Evolutionary conservation across 2,329 filamentous ascomycete species (phyloP).

Genomic region (Paramyrothecium sp.): DNA sequence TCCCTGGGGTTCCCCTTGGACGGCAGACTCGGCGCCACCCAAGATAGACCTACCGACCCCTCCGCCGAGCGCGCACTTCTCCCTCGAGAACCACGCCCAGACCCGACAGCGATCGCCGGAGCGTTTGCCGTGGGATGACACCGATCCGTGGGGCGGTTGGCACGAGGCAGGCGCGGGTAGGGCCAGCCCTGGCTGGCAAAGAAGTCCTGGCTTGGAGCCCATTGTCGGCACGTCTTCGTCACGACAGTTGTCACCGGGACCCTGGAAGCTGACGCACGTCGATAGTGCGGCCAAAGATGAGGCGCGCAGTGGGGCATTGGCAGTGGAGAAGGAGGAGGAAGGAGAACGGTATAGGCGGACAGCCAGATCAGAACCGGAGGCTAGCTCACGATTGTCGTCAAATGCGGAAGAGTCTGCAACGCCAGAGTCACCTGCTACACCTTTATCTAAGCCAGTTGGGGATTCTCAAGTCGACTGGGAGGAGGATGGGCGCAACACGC

Average conservation of each 20-base stretch:
- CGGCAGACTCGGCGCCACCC: constrained; percentile 33
- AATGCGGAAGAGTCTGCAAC: too few species aligned
- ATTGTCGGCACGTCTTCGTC: constrained; percentile 13
- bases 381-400: constrained; percentile 12
- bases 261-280: constrained; percentile 12
- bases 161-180: constrained; percentile 22
- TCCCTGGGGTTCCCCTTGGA: constrained; percentile 63
- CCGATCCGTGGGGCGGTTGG: constrained; percentile 35
- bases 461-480: too few species aligned
- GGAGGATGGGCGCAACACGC: constrained; percentile 14
- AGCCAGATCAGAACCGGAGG: constrained; percentile 24
- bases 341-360: constrained; percentile 9
- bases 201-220: constrained; percentile 29
- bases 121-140: constrained; percentile 27
- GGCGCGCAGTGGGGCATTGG: constrained; percentile 20
- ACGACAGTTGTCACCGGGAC: constrained; percentile 25
- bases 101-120: constrained; percentile 20
- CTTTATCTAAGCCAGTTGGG: too few species aligned
- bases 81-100: constrained; percentile 16
- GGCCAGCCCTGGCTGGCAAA: constrained; percentile 27
- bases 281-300: background rate
- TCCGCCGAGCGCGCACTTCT: constrained; percentile 29
- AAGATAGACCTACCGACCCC: constrained; percentile 32
- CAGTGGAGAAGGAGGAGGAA: constrained; percentile 12
- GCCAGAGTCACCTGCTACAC: too few species aligned